phyloP scores from a whole-genome alignment of 805 yeast species.

The Candida insectalens region DNA sequence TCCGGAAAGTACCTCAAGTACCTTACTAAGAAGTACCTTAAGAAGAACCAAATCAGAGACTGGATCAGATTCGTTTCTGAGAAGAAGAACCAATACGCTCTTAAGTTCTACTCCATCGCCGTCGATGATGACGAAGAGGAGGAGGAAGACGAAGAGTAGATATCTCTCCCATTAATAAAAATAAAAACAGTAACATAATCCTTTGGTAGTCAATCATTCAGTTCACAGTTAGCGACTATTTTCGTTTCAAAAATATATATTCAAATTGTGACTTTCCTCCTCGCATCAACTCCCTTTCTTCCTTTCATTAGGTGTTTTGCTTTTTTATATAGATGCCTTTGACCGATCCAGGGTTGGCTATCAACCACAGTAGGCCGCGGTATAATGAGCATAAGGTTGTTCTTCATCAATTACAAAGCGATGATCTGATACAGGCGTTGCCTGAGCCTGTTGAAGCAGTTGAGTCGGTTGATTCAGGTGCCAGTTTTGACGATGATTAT shows the following conservation, averaged over 20 bases:
- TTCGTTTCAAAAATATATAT: background rate
- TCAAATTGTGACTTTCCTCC: no score
- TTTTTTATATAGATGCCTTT: no score
- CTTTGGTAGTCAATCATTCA: background rate
- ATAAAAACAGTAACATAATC: conserved; percentile 1
- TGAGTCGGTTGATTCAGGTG: no score
- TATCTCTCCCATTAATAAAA: background rate
- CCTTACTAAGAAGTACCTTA: conserved; percentile 99
- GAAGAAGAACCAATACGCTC: conserved; percentile 91
- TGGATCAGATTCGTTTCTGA: conserved; percentile 98
- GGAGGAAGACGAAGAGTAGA: conserved; percentile 68
- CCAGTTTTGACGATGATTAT: no score
- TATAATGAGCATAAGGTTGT: no score
- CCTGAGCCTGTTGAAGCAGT: no score
- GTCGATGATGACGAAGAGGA: conserved; percentile 81
- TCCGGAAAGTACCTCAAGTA: conserved; percentile 99
- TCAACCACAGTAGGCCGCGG: no score
- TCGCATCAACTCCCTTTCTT: no score
- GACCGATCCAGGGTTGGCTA: no score
- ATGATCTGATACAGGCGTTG: no score
- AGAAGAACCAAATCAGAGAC: conserved; percentile 99
- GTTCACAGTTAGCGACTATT: background rate
- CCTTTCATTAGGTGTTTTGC: no score
- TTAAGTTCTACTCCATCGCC: conserved; percentile 98
- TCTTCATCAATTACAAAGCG: no score